Base-by-base conservation (phyloP, 2,329 filamentous ascomycete genomes). In the Pyricularia grisea region DNA sequence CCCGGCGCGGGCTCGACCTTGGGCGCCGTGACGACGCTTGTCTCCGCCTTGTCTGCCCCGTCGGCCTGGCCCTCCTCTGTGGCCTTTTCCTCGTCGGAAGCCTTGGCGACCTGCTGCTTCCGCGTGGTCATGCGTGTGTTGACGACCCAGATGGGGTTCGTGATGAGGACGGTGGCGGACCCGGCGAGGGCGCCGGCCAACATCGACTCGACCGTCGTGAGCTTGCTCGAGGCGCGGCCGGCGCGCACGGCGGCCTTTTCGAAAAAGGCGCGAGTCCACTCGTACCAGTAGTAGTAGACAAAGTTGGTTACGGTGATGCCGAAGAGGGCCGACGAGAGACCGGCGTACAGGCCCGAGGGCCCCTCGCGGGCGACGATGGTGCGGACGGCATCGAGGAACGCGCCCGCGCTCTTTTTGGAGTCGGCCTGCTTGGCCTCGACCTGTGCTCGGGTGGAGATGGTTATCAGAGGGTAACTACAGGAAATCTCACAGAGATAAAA, bases 201-300 rank as follows among this genome's bases (percentile, higher is more conserved):
- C 91, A 99, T 99, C 73, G 90, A 91, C 83, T 99, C 94, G 73
- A 94, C 79, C 0, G 95, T 97, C 23, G 92, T 95, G 78, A 99
- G 90, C 78, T 93, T 94, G 81, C 88, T 90, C 71, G 87, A 89
- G 69, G 89, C 86, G 72, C 92, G 89, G 42, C 91, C 92, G 68
- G 91, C 84, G 67, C 67, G 89, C 70, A 85, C 79, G 65, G 93
- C 93, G 11, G 93, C 92, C 72, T 85, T 84, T 78, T 92, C 93
- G 82, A 98, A 97, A 77, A 91, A 91, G 67, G 90, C 86, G 70
- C 94, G 90, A 72, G 93, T 95, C 92, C 93, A 99, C 83, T 99
- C 95, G 81, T 98, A 99, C 94, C 92, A 99, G 85, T 98, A 99
- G 83, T 99, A 99, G 85, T 99, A 99, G 66, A 99, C 94, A 78